Base-by-base conservation (phyloP, 192 early-diverging fungal genomes). In the Backusella tuberculispora region DNA sequence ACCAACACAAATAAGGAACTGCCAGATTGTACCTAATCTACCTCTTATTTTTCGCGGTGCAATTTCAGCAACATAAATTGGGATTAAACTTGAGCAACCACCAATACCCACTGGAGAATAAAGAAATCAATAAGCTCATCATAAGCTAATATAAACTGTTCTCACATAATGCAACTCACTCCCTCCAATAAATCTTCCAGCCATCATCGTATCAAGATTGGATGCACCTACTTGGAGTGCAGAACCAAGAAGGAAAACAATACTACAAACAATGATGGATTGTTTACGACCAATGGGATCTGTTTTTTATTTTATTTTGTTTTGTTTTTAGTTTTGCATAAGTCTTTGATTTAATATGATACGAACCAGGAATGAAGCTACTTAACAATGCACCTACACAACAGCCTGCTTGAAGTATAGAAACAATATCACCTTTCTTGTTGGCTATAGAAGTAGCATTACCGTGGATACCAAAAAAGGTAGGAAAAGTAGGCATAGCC, bases 161-260 rank as follows among this genome's bases (percentile, higher is more conserved):
- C 2, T 40, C 6, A 12, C 21, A 17, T 17, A 43, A 56, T 17
- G 68, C n/a, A 38, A 66, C 68, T 75, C 65, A 80, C 79, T 45
- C 17, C 94, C 94, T 42, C 86, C 88, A 53, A 95, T 76, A 76
- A 92, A 86, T n/a, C 94, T 89, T 42, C 92, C 93, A 56, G 74
- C 82, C 41, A 88, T 84, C 69, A 94, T 85, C 71, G 89, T 80
- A 41, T 66, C 81, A 63, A 86, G 72, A 72, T 84, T 82, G n/a
- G 63, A 66, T 10, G 88, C 75, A 24, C 72, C 74, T 13, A 85
- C 81, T 74, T 95, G 94, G 40, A 94, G 77, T 45, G 85, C 79
- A 38, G 81, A 90, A 29, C 94, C 94, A 48, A 92, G 45, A 19
- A 81, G 71, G 75, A 94, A 95, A 19, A 91, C 76, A 19, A 83